phyloP scores from a whole-genome alignment of 2,329 filamentous ascomycete genomes.

The Xylaria sp. region DNA sequence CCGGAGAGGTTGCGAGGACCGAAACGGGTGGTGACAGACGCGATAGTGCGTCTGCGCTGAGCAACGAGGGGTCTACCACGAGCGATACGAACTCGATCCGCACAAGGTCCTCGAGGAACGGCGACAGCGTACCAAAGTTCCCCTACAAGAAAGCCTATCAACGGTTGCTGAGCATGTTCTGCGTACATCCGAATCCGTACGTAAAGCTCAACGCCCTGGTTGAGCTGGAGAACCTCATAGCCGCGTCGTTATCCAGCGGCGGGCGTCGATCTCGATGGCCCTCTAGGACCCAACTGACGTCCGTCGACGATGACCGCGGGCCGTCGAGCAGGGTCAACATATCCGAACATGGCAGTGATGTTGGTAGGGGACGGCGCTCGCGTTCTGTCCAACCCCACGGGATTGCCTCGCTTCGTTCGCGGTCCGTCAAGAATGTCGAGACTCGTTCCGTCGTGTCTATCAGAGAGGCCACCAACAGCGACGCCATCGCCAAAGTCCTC shows the following conservation, averaged over 20 bases:
- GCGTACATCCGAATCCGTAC: conserved; percentile 84
- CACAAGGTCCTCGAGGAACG: conserved; percentile 36
- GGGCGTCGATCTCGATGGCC: conserved; percentile 44
- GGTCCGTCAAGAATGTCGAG: conserved; percentile 49
- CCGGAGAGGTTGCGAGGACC: conserved; percentile 42
- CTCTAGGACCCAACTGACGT: conserved; percentile 43
- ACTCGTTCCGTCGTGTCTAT: conserved; percentile 53
- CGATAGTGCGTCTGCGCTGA: conserved; percentile 42
- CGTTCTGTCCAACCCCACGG: conserved; percentile 51
- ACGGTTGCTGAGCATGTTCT: conserved; percentile 81
- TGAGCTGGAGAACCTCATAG: conserved; percentile 80
- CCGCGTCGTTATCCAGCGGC: conserved; percentile 69
- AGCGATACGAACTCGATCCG: conserved; percentile 44
- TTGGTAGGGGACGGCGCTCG: conserved; percentile 68
- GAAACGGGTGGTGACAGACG: conserved; percentile 44
- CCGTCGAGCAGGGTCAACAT: conserved; percentile 45
- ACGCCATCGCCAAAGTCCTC: conserved; percentile 68
- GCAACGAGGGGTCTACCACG: conserved; percentile 46
- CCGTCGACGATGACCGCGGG: conserved; percentile 39
- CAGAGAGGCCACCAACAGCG: conserved; percentile 55
- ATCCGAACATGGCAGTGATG: conserved; percentile 70
- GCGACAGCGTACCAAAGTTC: conserved; percentile 57
- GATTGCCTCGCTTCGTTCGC: conserved; percentile 39
- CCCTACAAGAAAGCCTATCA: conserved; percentile 81
- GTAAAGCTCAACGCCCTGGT: conserved; percentile 81